These are phyloP conservation scores for Aspergillus uvarum DNA, from an alignment of 2,329 filamentous ascomycete genomes.

Conservation along the genomic window DNA sequence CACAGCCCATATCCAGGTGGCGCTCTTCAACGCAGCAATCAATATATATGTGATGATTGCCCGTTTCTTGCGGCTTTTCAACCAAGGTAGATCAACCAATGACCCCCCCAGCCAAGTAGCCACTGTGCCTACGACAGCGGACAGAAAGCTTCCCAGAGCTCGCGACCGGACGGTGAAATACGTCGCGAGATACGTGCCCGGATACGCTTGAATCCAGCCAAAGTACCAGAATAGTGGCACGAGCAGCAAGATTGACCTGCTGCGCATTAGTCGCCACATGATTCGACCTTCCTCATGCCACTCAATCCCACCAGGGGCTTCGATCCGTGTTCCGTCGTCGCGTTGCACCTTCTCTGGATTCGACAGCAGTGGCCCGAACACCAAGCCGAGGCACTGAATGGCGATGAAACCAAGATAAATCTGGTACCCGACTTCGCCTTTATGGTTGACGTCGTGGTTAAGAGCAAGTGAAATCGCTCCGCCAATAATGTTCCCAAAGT, in stretches of 20 bases:
- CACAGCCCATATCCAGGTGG: conserved; percentile 51
- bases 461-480: conserved; percentile 53
- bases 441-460: conserved; percentile 41
- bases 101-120: conserved; percentile 40
- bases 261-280: too few relatives aligned
- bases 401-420: conserved; percentile 51
- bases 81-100: conserved; percentile 11
- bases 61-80: conserved; percentile 24
- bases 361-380: conserved; percentile 46
- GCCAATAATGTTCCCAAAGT: conserved; percentile 49
- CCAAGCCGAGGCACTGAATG: conserved; percentile 49
- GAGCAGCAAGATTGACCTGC: conserved; percentile 38
- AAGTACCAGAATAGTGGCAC: conserved; percentile 36
- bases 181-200: conserved; percentile 43
- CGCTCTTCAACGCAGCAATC: conserved; percentile 45
- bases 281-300: too few relatives aligned
- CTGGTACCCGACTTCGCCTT: conserved; percentile 24
- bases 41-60: conserved; percentile 43
- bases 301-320: too few relatives aligned
- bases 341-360: conserved; percentile 48
- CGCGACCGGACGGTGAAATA: conserved; percentile 47
- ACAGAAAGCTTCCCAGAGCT: conserved; percentile 40
- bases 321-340: conserved; percentile 40
- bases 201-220: conserved; percentile 43
- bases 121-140: conserved; percentile 41